Percentiles rank a stretch among this genome's conserved stretches.
phyloP scores from a whole-genome alignment of 805 yeast species.

The Kregervanrija fluxuum region DNA sequence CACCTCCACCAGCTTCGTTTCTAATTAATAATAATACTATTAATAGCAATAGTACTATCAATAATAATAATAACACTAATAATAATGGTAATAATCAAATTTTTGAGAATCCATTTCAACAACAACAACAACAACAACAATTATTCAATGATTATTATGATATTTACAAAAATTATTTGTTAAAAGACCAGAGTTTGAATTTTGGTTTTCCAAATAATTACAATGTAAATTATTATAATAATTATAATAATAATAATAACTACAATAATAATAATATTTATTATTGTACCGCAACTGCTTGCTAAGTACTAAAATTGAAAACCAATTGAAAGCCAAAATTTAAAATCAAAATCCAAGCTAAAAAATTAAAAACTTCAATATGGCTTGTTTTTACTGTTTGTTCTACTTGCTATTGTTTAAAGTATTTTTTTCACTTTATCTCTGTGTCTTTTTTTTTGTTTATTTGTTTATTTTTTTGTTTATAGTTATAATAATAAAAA shows the following conservation, averaged over 20 bases:
- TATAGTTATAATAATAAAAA: too few species aligned
- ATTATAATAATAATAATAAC: not conserved
- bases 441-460: not conserved
- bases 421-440: too few species aligned
- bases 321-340: not conserved
- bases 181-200: slow-evolving; percentile 1
- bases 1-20: slow-evolving; percentile 1
- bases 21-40: not conserved
- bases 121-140: slow-evolving; percentile 4
- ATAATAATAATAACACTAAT: not conserved
- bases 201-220: not conserved
- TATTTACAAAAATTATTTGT: not conserved
- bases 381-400: too few species aligned
- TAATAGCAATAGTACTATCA: not conserved
- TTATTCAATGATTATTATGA: slow-evolving; percentile 3
- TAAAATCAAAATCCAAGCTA: too few species aligned
- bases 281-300: slow-evolving; percentile 19
- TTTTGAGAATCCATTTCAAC: slow-evolving; percentile 21
- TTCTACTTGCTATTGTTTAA: not conserved
- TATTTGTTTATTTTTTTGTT: not conserved
- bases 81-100: slow-evolving; percentile 11
- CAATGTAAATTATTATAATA: slow-evolving; percentile 9
- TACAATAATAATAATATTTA: not conserved
- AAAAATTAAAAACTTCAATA: too few species aligned
- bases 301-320: slow-evolving; percentile 6